Base-by-base conservation (phyloP, 805 yeast species). In the Yamadazyma ubonensis region DNA sequence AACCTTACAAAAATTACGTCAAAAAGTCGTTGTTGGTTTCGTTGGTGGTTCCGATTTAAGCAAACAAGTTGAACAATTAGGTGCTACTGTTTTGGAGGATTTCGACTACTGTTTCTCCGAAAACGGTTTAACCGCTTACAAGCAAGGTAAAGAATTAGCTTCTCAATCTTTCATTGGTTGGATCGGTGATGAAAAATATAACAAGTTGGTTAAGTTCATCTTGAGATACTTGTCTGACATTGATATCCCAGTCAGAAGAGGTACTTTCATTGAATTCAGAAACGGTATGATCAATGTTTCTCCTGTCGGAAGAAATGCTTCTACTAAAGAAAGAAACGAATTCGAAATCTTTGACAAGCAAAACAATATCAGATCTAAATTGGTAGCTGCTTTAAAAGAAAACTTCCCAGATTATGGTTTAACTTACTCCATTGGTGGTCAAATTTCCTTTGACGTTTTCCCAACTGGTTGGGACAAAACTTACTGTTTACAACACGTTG, bases 391-490 rank as follows among this genome's bases (percentile, higher is more conserved):
- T 38, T 77, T 93, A 61, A 86, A 78, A 70, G 78, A 79, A 61
- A 78, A 81, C 58, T 93, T 93, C 76, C 67, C 91, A 42, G 91
- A 90, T 67, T 74, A 74, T 57, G 85, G 83, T 41, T 78, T 93
- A 61, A 91, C 98, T 52, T 93, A 85, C 78, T 93, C 99, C 44
- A 93, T 93, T 51, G 99, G 99, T 67, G 99, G 99, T 55, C 98
- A 93, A 78, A 93, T 93, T 65, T 91, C 98, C 25, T 93, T 93
- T 58, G 99, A 93, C 60, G 98, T 93, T 50, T 93, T 93, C 91
- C 99, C 99, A 74, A 87, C 96, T 49, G 99, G 99, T 61, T 93
- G 99, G 99, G 99, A 93, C 71, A 93, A 93, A 80, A 93, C 99
- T 47, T 93, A 91, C 75, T 87, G 96, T 69, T 79, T 93, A 63